Base-by-base conservation (phyloP, 352 stramenopile species). In the Albugo candida region DNA sequence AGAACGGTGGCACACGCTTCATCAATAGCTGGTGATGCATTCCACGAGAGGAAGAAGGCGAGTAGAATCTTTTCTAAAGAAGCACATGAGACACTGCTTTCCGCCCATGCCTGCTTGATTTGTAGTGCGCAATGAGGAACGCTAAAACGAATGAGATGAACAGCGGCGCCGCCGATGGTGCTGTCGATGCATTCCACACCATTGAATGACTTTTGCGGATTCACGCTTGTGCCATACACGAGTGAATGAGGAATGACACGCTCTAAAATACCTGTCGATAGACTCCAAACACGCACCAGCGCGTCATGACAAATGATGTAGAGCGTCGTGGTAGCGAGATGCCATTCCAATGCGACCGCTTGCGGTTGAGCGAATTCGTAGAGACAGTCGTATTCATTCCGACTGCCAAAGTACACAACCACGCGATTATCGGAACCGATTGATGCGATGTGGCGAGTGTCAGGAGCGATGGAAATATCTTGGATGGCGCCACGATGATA, bases 231-330 rank as follows among this genome's bases (percentile, higher is more conserved):
- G 8, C 36, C 40, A 36, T 10, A 31, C 3, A 31, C 8, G 24
- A 31, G 24, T 31, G 24, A 3, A 3, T 31, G 24, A 31, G 24
- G 24, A 8, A 31, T 8, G 24, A 31, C 8, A 31, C 24, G 24
- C 47, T 91, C 78, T 0, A 91, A 38, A 19, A 88, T 67, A 0
- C 78, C 75, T n/a, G 72, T 86, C 16, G 83, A 67, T 0, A 66
- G 59, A 39, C 59, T 85, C 78, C 78, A 91, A 11, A 91, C 65
- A 36, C 84, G 82, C 27, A 83, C 64, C 67, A 86, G 80, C 1
- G 52, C 56, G 53, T 91, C 69, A 43, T 65, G 69, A 40, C 72
- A 91, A 39, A 85, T 75, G 13, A 88, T 59, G 35, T 70, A 51
- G 1, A 86, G 38, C 31, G 81, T 43, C 0, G 73, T 68, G 0